Evolutionary conservation across 1,139 yeast genomes (phyloP).

Genomic region (Kodamaea ohmeri): DNA sequence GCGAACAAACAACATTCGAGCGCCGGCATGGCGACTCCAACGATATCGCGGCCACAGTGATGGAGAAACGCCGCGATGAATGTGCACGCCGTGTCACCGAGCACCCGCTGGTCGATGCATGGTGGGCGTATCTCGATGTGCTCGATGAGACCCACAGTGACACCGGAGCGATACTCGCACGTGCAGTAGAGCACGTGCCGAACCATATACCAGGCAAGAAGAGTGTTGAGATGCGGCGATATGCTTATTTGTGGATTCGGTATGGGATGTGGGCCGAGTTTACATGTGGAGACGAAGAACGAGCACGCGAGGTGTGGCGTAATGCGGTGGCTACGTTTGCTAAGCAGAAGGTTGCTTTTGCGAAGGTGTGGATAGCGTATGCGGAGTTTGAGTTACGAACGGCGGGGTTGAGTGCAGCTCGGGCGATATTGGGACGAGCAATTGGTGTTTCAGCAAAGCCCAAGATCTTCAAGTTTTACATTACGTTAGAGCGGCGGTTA

Average conservation of each 20-base stretch:
- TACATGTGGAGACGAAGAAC: constrained; percentile 36
- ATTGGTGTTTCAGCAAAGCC: constrained; percentile 62
- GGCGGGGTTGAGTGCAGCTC: constrained; percentile 44
- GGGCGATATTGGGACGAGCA: constrained; percentile 71
- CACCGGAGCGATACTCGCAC: constrained; percentile 23
- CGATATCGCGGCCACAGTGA: constrained; percentile 51
- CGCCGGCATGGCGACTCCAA: constrained; percentile 59
- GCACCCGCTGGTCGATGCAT: constrained; percentile 62
- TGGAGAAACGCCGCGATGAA: constrained; percentile 50
- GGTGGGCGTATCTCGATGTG: constrained; percentile 69
- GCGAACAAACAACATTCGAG: constrained; percentile 57
- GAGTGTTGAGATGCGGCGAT: constrained; percentile 64
- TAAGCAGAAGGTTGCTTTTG: constrained; percentile 58
- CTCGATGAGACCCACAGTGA: constrained; percentile 1
- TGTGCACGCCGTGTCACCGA: constrained; percentile 49
- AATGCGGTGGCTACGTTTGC: constrained; percentile 52
- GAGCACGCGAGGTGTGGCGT: constrained; percentile 53
- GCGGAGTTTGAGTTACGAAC: constrained; percentile 77
- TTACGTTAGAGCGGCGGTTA: constrained; percentile 51
- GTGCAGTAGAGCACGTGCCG: constrained; percentile 43
- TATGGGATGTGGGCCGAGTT: constrained; percentile 67
- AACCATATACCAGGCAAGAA: constrained; percentile 32
- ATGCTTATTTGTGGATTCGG: constrained; percentile 67
- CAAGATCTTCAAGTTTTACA: constrained; percentile 61
- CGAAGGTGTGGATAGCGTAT: constrained; percentile 69